These are phyloP conservation scores for Monascus ruber DNA, from an alignment of 2,329 filamentous ascomycete genomes.

Conservation along the genomic window DNA sequence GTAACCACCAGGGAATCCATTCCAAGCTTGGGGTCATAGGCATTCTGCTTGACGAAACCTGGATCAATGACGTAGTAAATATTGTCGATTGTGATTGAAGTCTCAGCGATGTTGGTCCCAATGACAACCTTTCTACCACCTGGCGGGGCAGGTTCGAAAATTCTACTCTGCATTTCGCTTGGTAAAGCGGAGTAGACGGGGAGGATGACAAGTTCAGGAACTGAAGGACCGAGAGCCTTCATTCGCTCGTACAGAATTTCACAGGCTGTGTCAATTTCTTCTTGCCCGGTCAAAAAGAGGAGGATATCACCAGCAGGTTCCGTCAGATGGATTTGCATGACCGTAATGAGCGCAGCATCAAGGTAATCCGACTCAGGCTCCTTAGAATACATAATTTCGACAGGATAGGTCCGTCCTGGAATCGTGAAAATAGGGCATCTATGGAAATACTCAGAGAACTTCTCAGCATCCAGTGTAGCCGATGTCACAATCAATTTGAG, in stretches of 20 bases:
- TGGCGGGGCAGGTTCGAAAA: constrained; percentile 84
- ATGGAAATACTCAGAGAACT: constrained; percentile 94
- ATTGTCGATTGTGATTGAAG: constrained; percentile 92
- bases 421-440: constrained; percentile 95
- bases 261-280: constrained; percentile 92
- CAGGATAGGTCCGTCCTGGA: constrained; percentile 85
- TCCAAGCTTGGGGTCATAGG: constrained; percentile 90
- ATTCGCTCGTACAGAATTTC: constrained; percentile 91
- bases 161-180: constrained; percentile 82
- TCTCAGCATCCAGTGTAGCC: constrained; percentile 90
- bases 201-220: constrained; percentile 83
- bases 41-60: constrained; percentile 95
- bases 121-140: constrained; percentile 90
- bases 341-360: constrained; percentile 84
- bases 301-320: constrained; percentile 89
- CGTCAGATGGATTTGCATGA: constrained; percentile 95
- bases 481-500: constrained; percentile 94
- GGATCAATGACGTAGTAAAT: constrained; percentile 97
- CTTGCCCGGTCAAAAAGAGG: constrained; percentile 93
- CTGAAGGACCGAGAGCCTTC: constrained; percentile 82
- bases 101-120: constrained; percentile 96
- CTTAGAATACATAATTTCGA: constrained; percentile 88
- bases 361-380: constrained; percentile 95
- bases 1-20: constrained; percentile 97
- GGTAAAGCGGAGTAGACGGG: constrained; percentile 95